phyloP scores from a whole-genome alignment of 805 yeast genomes.

The Ogataea polymorpha region DNA sequence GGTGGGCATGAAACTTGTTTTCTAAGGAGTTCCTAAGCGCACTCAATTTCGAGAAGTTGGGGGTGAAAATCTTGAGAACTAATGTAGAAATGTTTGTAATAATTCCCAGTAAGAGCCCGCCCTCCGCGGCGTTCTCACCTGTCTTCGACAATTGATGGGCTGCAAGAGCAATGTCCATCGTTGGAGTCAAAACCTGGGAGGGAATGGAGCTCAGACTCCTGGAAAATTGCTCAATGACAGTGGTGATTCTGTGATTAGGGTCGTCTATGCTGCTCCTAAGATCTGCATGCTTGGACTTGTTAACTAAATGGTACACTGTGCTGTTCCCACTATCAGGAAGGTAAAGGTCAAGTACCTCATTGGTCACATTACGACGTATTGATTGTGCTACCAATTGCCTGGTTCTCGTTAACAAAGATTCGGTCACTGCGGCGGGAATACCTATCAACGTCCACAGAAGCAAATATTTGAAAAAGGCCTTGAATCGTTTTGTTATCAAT shows the following conservation, averaged over 20 bases:
- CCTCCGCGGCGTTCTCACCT: constrained; percentile 73
- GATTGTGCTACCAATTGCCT: constrained; percentile 54
- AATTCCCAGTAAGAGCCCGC: constrained; percentile 72
- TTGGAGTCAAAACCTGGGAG: constrained; percentile 79
- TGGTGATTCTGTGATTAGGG: constrained; percentile 81
- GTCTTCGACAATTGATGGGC: constrained; percentile 69
- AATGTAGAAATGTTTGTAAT: constrained; percentile 79
- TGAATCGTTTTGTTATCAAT: constrained; percentile 67
- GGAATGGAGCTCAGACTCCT: constrained; percentile 70
- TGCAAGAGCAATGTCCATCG: constrained; percentile 73
- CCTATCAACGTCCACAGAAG: constrained; percentile 82
- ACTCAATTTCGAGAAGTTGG: constrained; percentile 83
- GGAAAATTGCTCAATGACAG: constrained; percentile 74
- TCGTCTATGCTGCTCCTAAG: constrained; percentile 46
- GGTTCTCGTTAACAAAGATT: constrained; percentile 63
- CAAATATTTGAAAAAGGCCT: constrained; percentile 58
- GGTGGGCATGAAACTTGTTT: constrained; percentile 79
- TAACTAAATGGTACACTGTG: constrained; percentile 70
- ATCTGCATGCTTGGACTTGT: constrained; percentile 27
- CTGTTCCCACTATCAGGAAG: constrained; percentile 67
- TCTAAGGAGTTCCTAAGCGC: constrained; percentile 75
- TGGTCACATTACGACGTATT: constrained; percentile 64
- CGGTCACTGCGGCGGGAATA: constrained; percentile 78
- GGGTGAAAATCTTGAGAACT: constrained; percentile 71
- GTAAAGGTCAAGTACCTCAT: constrained; percentile 63